Conservation (phyloP, 768 basidiomycete species). For the Cantharellus anzutake region DNA sequence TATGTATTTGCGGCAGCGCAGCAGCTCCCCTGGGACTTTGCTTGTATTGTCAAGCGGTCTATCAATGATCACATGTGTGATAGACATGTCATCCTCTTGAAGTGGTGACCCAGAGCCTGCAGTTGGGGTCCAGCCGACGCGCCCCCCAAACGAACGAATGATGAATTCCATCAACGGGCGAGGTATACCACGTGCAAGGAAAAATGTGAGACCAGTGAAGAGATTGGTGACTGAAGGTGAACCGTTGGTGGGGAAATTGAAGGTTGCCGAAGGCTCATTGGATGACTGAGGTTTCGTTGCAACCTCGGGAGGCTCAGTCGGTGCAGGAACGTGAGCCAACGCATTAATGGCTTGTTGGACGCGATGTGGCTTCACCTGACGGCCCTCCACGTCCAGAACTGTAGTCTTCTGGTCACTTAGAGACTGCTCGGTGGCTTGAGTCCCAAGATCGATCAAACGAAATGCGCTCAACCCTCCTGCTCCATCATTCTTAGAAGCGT, state of each 20-base stretch:
- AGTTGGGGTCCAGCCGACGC: slow-evolving; percentile 73
- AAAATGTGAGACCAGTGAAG: slow-evolving; percentile 74
- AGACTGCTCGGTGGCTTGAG: slow-evolving; percentile 4
- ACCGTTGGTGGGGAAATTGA: slow-evolving; percentile 17
- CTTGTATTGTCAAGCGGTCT: slow-evolving; percentile 32
- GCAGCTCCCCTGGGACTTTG: slow-evolving; percentile 37
- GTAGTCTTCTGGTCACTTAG: background rate
- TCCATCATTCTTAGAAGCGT: slow-evolving; percentile 60
- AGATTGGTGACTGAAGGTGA: slow-evolving; percentile 34
- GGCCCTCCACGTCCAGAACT: slow-evolving; percentile 18
- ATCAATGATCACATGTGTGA: slow-evolving; percentile 93
- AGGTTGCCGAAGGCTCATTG: slow-evolving; percentile 18
- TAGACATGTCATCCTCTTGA: slow-evolving; percentile 55
- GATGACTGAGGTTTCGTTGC: slow-evolving; percentile 28
- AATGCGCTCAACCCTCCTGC: slow-evolving; percentile 84
- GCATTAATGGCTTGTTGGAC: slow-evolving; percentile 30
- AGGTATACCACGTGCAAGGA: slow-evolving; percentile 82
- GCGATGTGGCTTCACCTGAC: slow-evolving; percentile 35
- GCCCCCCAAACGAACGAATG: slow-evolving; percentile 79
- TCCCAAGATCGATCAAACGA: slow-evolving; percentile 23
- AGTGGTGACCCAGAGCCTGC: slow-evolving; percentile 69
- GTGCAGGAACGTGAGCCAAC: slow-evolving; percentile 3
- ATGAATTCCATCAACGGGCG: slow-evolving; percentile 88
- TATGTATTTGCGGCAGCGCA: slow-evolving; percentile 60
- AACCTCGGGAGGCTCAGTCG: slow-evolving; percentile 10